These are phyloP conservation scores for Syncephalastrum racemosum DNA, from an alignment of 371 early-diverging fungal species.

Conservation along the genomic window DNA sequence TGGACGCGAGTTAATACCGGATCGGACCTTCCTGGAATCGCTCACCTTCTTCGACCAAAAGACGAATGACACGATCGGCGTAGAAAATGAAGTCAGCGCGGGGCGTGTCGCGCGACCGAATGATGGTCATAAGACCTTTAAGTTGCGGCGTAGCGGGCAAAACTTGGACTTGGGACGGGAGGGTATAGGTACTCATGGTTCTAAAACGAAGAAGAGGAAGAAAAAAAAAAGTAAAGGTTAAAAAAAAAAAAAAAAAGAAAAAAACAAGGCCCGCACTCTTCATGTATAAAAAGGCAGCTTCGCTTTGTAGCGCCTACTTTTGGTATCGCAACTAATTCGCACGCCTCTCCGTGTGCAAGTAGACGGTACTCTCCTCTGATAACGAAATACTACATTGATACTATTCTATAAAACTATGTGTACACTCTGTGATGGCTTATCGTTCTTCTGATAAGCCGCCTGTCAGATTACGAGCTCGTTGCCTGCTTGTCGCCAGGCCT, in stretches of 20 bases:
- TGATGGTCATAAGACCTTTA: slow-evolving; percentile 82
- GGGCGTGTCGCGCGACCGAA: slow-evolving; percentile 75
- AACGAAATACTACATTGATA: too few relatives aligned
- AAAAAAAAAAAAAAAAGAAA: slow-evolving; percentile 11
- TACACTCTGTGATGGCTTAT: too few relatives aligned
- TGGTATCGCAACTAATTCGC: too few relatives aligned
- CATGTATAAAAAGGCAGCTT: too few relatives aligned
- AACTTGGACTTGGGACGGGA: slow-evolving; percentile 67
- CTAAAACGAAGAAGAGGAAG: neutral
- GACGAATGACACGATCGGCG: slow-evolving; percentile 89
- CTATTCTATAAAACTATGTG: too few relatives aligned
- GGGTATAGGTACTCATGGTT: slow-evolving; percentile 26
- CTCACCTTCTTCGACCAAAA: slow-evolving; percentile 87
- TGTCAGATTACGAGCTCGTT: too few relatives aligned
- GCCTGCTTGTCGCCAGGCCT: too few relatives aligned
- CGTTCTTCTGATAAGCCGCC: too few relatives aligned
- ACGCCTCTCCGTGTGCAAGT: too few relatives aligned
- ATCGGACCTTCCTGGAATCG: neutral
- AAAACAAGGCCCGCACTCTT: too few relatives aligned
- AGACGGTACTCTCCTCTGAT: too few relatives aligned
- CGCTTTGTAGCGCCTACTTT: too few relatives aligned
- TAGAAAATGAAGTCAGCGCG: slow-evolving; percentile 94
- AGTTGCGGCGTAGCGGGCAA: slow-evolving; percentile 78
- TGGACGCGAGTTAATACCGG: slow-evolving; percentile 9
- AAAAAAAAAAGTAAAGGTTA: slow-evolving; percentile 3